These are phyloP conservation scores for Boeremia lycopersici DNA, from an alignment of 2,329 filamentous ascomycete species.

Conservation along the genomic window DNA sequence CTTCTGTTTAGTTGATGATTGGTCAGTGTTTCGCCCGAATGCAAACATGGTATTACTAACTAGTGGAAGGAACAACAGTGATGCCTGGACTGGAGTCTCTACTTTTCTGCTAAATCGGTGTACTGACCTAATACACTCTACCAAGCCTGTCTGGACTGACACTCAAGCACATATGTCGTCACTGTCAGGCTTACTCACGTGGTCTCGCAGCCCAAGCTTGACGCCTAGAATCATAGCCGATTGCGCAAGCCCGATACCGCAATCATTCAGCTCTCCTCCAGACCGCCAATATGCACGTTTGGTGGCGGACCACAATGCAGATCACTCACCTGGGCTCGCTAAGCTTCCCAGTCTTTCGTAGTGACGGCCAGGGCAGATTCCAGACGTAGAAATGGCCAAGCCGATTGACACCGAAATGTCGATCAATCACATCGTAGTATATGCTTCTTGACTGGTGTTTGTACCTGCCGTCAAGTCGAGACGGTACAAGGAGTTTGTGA, in stretches of 20 bases:
- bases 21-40: slow-evolving; percentile 47
- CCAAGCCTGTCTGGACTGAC: slow-evolving; percentile 49
- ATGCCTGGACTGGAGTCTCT: slow-evolving; percentile 54
- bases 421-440: slow-evolving; percentile 47
- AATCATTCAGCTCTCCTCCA: slow-evolving; percentile 56
- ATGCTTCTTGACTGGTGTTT: slow-evolving; percentile 49
- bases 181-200: slow-evolving; percentile 51
- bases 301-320: slow-evolving; percentile 48
- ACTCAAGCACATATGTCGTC: slow-evolving; percentile 51
- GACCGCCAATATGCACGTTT: slow-evolving; percentile 46
- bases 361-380: slow-evolving; percentile 52
- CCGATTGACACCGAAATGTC: slow-evolving; percentile 53
- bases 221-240: slow-evolving; percentile 52
- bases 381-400: slow-evolving; percentile 53
- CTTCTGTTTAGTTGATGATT: slow-evolving; percentile 51
- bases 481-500: slow-evolving; percentile 46
- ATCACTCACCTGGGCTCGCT: slow-evolving; percentile 49
- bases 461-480: slow-evolving; percentile 54
- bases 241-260: slow-evolving; percentile 40
- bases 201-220: slow-evolving; percentile 51
- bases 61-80: slow-evolving; percentile 46
- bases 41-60: slow-evolving; percentile 39
- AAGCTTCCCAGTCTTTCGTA: slow-evolving; percentile 50
- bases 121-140: slow-evolving; percentile 48
- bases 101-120: slow-evolving; percentile 55